These are phyloP conservation scores for Gymnopus androsaceus DNA, from an alignment of 1,284 basidiomycete species.

Conservation along the genomic window DNA sequence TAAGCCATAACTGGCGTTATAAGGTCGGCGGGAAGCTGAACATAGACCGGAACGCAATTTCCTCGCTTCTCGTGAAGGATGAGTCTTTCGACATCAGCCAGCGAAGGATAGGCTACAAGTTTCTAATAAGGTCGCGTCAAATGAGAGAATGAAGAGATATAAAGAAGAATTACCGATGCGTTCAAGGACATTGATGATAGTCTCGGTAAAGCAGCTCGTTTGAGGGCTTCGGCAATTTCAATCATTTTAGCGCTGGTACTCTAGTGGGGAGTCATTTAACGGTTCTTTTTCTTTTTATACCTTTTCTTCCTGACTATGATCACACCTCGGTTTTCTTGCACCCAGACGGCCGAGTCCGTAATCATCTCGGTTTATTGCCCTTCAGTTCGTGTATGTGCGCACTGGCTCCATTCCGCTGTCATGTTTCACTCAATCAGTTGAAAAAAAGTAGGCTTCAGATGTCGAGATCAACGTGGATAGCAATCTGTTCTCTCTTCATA, in stretches of 20 bases:
- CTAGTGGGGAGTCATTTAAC: background rate
- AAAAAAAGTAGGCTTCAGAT: slow-evolving; percentile 65
- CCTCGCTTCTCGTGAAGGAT: slow-evolving; percentile 79
- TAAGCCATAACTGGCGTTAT: slow-evolving; percentile 98
- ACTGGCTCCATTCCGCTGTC: slow-evolving; percentile 13
- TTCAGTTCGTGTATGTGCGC: slow-evolving; percentile 66
- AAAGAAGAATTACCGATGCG: slow-evolving; percentile 4
- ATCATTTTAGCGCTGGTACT: slow-evolving; percentile 5
- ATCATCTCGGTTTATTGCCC: slow-evolving; percentile 72
- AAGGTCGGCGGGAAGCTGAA: slow-evolving; percentile 93
- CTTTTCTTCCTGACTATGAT: slow-evolving; percentile 54
- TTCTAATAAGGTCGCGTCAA: slow-evolving; percentile 42
- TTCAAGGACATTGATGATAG: slow-evolving; percentile 13
- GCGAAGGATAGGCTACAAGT: slow-evolving; percentile 66
- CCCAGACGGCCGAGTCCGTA: slow-evolving; percentile 63
- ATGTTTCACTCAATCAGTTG: slow-evolving; percentile 19
- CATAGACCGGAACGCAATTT: slow-evolving; percentile 91
- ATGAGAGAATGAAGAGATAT: slow-evolving; percentile 2
- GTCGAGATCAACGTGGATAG: slow-evolving; percentile 77
- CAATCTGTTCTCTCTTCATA: slow-evolving; percentile 68
- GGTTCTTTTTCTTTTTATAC: slow-evolving; percentile 2
- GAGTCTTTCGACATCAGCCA: slow-evolving; percentile 69
- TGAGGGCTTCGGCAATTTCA: background rate
- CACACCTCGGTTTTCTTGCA: slow-evolving; percentile 77
- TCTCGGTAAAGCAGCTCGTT: background rate